Evolutionary conservation across 2,329 filamentous ascomycete genomes (phyloP).

Genomic region (Aureobasidium leucospermi): DNA sequence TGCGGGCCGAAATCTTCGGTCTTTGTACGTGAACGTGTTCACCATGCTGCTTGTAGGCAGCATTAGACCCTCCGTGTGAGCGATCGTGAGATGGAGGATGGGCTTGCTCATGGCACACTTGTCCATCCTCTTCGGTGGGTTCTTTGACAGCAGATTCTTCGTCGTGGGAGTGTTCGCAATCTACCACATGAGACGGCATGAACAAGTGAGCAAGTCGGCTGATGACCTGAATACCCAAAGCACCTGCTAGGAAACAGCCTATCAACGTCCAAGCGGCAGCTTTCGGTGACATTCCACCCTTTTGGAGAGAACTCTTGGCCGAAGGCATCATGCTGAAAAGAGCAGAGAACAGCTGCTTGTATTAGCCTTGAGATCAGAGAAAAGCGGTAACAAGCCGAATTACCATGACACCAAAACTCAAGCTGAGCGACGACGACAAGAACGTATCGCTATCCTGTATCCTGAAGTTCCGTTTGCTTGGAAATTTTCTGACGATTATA

Average conservation of each 20-base stretch:
- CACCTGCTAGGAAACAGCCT: constrained; percentile 61
- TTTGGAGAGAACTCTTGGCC: constrained; percentile 67
- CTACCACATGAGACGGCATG: constrained; percentile 72
- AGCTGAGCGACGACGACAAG: constrained; percentile 75
- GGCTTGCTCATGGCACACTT: constrained; percentile 21
- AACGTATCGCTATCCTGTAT: constrained; percentile 88
- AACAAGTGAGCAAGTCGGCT: constrained; percentile 66
- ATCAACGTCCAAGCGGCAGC: constrained; percentile 63
- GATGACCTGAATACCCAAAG: constrained; percentile 66
- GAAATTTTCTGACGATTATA: constrained; percentile 63
- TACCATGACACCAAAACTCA: constrained; percentile 97
- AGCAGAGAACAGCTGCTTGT: constrained; percentile 72
- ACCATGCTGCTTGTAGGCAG: constrained; percentile 3
- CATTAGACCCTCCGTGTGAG: constrained; percentile 1
- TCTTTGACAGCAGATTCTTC: constrained; percentile 47
- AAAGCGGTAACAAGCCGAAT: constrained; percentile 20
- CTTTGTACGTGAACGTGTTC: constrained; percentile 4
- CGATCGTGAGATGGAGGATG: constrained; percentile 16
- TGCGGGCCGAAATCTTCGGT: not conserved
- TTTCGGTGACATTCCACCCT: constrained; percentile 59
- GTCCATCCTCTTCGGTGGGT: constrained; percentile 27
- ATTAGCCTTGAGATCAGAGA: constrained; percentile 9
- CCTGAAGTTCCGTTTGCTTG: constrained; percentile 67
- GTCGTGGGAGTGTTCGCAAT: constrained; percentile 68
- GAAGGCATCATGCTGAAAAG: constrained; percentile 90